Evolutionary conservation across 352 stramenopile species (phyloP).

Genomic region (Lagenidium giganteum): DNA sequence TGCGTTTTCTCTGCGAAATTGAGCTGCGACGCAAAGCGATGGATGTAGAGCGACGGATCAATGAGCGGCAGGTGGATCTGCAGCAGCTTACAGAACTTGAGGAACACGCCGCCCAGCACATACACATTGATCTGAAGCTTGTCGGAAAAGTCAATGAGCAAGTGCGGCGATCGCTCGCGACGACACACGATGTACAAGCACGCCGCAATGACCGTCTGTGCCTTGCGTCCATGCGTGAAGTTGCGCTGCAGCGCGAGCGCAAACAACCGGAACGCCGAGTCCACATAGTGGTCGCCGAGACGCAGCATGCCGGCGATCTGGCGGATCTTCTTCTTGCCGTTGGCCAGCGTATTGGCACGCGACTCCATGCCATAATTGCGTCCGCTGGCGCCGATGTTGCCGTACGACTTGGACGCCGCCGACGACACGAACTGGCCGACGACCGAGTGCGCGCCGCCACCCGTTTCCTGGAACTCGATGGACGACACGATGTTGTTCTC

Average conservation of each 20-base stretch:
- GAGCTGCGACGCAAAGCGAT: constrained; percentile 97
- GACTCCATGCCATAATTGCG: constrained; percentile 93
- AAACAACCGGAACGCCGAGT: constrained; percentile 96
- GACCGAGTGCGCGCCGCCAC: constrained; percentile 86
- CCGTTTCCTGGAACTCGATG: constrained; percentile 96
- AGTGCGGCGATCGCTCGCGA: constrained; percentile 96
- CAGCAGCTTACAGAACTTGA: constrained; percentile 91
- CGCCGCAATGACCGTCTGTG: constrained; percentile 95
- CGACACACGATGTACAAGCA: constrained; percentile 99
- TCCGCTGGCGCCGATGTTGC: constrained; percentile 78
- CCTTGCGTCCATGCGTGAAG: constrained; percentile 95
- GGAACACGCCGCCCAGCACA: constrained; percentile 79
- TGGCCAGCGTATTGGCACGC: constrained; percentile 94
- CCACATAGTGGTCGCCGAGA: constrained; percentile 93
- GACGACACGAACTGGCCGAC: constrained; percentile 96
- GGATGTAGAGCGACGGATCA: constrained; percentile 98
- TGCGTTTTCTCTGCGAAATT: constrained; percentile 94
- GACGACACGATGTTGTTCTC: constrained; percentile 97
- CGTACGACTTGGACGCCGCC: constrained; percentile 89
- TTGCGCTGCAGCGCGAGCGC: constrained; percentile 95
- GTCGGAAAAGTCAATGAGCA: constrained; percentile 99
- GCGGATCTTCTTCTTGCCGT: constrained; percentile 91
- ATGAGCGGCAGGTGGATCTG: constrained; percentile 98
- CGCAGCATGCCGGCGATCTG: constrained; percentile 92
- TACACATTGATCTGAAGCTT: constrained; percentile 95